Evolutionary conservation across 108 stramenopile species (phyloP), one percentile per base, ranked within the genome.

Genomic region (Nitzschia putrida): DNA sequence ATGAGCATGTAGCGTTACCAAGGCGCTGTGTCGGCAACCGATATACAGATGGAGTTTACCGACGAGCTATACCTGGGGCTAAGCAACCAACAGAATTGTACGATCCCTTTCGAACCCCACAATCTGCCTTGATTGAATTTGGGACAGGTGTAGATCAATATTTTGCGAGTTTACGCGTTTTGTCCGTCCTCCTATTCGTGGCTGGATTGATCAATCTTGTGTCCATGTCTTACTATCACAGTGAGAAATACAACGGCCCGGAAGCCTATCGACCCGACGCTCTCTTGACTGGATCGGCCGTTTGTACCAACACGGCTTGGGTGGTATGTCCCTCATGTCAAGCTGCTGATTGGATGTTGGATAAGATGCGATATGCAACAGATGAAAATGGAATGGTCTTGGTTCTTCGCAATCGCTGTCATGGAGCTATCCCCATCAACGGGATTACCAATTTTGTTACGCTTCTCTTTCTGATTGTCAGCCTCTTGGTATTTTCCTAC

Each of bases 151-250:
- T 84, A 2, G 92, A 90, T 3, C 52, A 91, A 44, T 94, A 94
- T 68, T 93, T 94, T 73, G 87, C 84, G 7, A 87, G 87, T 0
- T 61, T 94, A 12, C 25, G 61, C 1, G 61, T 43, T 0, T 20
- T 63, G 18, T 13, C 22, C 23, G 16, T 63, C 5, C 10, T 47
- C 3, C 23, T 23, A 0, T 63, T 94, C 10, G 29, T 90, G 24
- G 87, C 87, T 14, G 93, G 93, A 39, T 70, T 82, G 24, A 74
- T 88, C 43, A 89, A 83, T 61, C 1, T 90, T n/a, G 78, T 85
- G 25, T 88, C 88, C 44, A 83, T 91, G 9, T 39, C 82, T 21
- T 91, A 86, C 61, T 94, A 87, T 79, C 80, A 81, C 23, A 64
- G 75, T 43, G 80, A 83, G 6, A 59, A 74, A 41, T 94, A 94